phyloP scores from a whole-genome alignment of 345 rosid species.

The Syzygium grande region DNA sequence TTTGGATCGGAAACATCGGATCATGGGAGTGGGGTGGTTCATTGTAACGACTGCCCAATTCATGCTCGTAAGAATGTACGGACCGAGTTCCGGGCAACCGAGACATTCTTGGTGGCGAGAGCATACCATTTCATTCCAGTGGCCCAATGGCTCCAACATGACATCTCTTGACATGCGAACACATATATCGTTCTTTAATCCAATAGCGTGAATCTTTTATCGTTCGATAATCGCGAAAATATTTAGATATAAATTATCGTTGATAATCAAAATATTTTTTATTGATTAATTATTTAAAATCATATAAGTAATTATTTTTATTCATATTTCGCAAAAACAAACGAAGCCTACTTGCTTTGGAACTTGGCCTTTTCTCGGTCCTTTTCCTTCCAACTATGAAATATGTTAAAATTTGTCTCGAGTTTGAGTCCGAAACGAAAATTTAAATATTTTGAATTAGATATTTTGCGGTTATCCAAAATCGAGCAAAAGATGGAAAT shows the following conservation, averaged over 20 bases:
- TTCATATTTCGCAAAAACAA: accelerated
- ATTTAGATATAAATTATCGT: background rate
- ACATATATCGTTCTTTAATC: background rate
- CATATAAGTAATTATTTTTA: accelerated
- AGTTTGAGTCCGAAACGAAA: too few relatives aligned
- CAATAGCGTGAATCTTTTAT: background rate
- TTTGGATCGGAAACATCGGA: background rate
- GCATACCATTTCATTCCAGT: background rate
- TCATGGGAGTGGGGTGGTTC: background rate
- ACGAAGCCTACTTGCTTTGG: accelerated
- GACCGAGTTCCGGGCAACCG: accelerated
- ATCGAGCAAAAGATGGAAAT: too few relatives aligned
- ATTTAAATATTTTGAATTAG: too few relatives aligned
- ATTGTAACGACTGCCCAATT: accelerated
- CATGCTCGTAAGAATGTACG: accelerated
- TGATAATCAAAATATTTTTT: accelerated
- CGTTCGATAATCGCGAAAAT: background rate
- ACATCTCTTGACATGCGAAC: background rate
- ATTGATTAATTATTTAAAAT: accelerated
- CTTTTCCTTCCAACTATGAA: background rate
- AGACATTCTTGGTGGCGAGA: background rate
- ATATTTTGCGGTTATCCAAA: too few relatives aligned
- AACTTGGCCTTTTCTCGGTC: background rate
- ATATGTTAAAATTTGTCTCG: too few relatives aligned
- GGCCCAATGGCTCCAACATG: background rate